These are phyloP conservation scores for Aspergillus diversus DNA, from an alignment of 495 filamentous ascomycete genomes.

Conservation along the genomic window DNA sequence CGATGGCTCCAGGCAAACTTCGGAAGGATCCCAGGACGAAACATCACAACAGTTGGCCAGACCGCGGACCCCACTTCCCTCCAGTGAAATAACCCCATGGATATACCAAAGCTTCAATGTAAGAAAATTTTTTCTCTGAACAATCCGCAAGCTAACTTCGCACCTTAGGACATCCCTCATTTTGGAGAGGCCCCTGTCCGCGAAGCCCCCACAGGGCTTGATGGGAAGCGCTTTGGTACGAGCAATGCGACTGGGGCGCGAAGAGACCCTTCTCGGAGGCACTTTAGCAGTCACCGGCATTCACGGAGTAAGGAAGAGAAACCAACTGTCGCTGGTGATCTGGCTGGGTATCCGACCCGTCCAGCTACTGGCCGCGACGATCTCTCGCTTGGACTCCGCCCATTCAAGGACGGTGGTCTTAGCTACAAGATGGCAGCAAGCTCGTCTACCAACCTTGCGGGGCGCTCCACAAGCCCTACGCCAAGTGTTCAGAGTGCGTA, in stretches of 20 bases:
- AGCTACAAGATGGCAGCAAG: constrained; percentile 48
- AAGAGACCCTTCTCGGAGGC: constrained; percentile 58
- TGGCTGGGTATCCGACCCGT: constrained; percentile 51
- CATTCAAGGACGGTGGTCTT: constrained; percentile 49
- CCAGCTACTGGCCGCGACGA: constrained; percentile 74
- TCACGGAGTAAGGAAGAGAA: constrained; percentile 74
- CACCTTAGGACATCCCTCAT: constrained; percentile 69
- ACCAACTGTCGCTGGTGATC: constrained; percentile 51
- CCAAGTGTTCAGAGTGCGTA: constrained; percentile 65
- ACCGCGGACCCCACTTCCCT: constrained; percentile 82
- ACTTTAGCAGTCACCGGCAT: constrained; percentile 74
- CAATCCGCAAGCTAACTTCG: neutral
- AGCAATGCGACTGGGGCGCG: constrained; percentile 40
- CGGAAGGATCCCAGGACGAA: constrained; percentile 52
- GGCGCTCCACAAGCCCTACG: constrained; percentile 74
- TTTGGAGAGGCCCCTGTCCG: constrained; percentile 84
- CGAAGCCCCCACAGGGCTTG: constrained; percentile 68
- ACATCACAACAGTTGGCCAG: constrained; percentile 70
- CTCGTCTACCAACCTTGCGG: constrained; percentile 51
- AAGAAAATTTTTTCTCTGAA: constrained; percentile 33
- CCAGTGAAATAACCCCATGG: constrained; percentile 94
- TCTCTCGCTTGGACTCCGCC: constrained; percentile 56
- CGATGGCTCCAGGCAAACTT: constrained; percentile 56
- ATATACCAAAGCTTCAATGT: constrained; percentile 88
- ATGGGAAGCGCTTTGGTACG: constrained; percentile 64